Conservation (phyloP, 2,329 filamentous ascomycete species). For the Chaetomiaceae sp. region DNA sequence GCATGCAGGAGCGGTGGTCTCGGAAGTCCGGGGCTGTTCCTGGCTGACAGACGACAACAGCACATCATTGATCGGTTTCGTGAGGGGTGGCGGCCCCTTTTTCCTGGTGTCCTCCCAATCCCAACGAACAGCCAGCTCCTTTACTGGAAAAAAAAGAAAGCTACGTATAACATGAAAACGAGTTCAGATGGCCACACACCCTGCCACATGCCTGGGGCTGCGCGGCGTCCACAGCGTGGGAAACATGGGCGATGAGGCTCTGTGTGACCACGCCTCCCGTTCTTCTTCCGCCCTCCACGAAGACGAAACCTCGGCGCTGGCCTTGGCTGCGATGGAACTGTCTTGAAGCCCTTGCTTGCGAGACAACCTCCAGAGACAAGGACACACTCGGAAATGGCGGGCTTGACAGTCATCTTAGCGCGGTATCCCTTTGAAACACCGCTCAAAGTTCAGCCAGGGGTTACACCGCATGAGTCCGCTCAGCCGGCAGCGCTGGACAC, state of each 20-base stretch:
- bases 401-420: background rate
- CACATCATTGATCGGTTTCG: background rate
- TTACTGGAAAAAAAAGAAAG: background rate
- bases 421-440: background rate
- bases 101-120: too few relatives aligned
- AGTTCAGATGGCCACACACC: background rate
- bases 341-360: background rate
- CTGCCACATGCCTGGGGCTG: too few relatives aligned
- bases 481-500: background rate
- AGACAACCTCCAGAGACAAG: background rate
- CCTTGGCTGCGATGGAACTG: background rate
- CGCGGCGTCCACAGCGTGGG: too few relatives aligned
- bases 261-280: background rate
- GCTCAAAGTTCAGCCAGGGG: background rate
- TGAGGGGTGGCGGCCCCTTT: too few relatives aligned
- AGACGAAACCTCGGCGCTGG: background rate
- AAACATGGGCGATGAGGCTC: background rate
- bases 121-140: too few relatives aligned
- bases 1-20: background rate
- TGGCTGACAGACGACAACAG: background rate
- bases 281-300: background rate
- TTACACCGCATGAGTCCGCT: constrained; percentile 6
- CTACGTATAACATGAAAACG: too few relatives aligned
- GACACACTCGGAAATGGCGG: background rate
- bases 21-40: background rate